Base-by-base conservation (phyloP, 345 rosid genomes). In the Noccaea caerulescens region DNA sequence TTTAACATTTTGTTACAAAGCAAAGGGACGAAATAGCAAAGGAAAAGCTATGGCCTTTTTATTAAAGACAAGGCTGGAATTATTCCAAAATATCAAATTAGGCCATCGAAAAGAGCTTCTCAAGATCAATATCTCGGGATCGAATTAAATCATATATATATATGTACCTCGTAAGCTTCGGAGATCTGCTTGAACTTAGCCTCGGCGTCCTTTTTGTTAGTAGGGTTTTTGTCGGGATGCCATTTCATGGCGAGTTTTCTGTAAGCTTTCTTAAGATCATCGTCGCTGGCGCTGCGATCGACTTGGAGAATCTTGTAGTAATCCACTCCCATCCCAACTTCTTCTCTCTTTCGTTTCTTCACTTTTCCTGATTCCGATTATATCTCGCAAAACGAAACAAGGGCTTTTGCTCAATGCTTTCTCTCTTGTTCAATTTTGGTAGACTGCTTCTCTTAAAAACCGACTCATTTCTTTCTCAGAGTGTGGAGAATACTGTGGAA, bases 131-230 rank as follows among this genome's bases (percentile, higher is more conserved):
- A 20, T 20, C 1, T 20, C 23, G 2, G 23, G 23, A 20, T 20
- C 23, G 23, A 20, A 20, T 20, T 20, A 20, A 20, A 20, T 20
- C 23, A 20, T 20, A 20, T 20, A 20, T 20, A 27, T 38, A 9
- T 38, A 10, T 7, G 34, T 55, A 81, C 89, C 80, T 87, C 92
- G 54, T 87, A 87, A 47, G 89, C 92, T 52, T 87, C 92, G 55
- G 89, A 85, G 80, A 87, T 83, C 59, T 85, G 84, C 58, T 87
- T 85, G 82, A 87, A 87, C 72, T 79, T 83, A 41, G 86, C 86
- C 52, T 87, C 92, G 10, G 92, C 89, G 57, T 87, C 92, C 5
- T 85, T 83, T 77, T 87, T 87, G 80, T 79, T 76, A 30, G 38
- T 78, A 1, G 78, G 81, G 23, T 77, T 77, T 32, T 77, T 77